phyloP scores from a whole-genome alignment of 2,329 filamentous ascomycete species.

The Stenocarpella maydis region DNA sequence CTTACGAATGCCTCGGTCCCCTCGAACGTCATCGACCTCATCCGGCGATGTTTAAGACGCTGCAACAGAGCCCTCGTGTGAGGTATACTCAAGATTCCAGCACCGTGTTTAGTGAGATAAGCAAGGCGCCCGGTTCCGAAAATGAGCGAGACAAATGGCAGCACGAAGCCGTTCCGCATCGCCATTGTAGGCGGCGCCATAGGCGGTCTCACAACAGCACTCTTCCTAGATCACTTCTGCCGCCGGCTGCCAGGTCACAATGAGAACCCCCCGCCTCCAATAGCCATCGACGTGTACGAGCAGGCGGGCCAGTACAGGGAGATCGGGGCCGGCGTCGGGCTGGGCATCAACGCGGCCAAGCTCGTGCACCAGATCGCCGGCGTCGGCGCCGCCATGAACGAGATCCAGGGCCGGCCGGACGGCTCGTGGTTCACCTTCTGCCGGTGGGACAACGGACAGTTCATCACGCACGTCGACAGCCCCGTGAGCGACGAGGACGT shows the following conservation, averaged over 20 bases:
- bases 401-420: constrained; percentile 21
- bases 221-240: constrained; percentile 32
- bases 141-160: background rate
- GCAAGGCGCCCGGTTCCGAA: background rate
- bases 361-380: constrained; percentile 27
- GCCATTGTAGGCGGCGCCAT: constrained; percentile 33
- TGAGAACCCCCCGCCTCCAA: background rate
- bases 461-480: constrained; percentile 24
- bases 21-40: constrained; percentile 13
- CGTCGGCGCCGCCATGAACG: constrained; percentile 25
- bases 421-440: constrained; percentile 30
- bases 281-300: constrained; percentile 31
- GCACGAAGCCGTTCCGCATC: constrained; percentile 22
- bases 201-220: constrained; percentile 28
- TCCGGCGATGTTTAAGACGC: background rate
- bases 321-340: constrained; percentile 31
- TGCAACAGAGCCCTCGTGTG: too few species aligned
- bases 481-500: background rate
- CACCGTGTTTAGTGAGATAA: background rate
- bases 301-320: constrained; percentile 32
- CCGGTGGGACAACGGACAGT: constrained; percentile 22
- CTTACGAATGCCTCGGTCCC: constrained; percentile 3
- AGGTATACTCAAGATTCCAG: accelerated
- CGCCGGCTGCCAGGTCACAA: background rate
- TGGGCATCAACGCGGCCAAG: constrained; percentile 48